Evolutionary conservation across 164 flowering plant species (phyloP), one percentile per base, ranked within the genome.

Genomic region (Sedum album): DNA sequence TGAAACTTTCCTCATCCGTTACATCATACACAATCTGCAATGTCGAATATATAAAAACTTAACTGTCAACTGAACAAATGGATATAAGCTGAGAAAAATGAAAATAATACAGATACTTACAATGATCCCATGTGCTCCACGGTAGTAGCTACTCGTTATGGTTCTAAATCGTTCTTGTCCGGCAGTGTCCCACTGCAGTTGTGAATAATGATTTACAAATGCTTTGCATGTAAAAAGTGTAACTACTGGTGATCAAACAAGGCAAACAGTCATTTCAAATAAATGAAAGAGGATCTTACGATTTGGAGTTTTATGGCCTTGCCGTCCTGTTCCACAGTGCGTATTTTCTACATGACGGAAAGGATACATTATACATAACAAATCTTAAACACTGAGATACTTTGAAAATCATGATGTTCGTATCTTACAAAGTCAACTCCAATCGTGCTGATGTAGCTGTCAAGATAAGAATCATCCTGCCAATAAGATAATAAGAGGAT

Each of bases 381-480:
- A 30, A 21, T 7, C n/a, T 0, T 28, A 60, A 26, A 26, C 4
- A 46, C 15, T 8, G 25, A 69, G 5, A 44, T 70, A 68, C 6
- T 17, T 35, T 28, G 53, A 1, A 4, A 8, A 20, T 11, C n/a
- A 15, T 21, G 18, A 63, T 51, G 46, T 60, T 14, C 17, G 57
- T 38, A 1, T 71, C 86, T 81, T 71, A 86, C 90, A 55, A 86
- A 86, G 80, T 86, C 90, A 23, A 86, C 90, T 38, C 90, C 90
- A 44, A 86, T 86, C 15, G 90, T 86, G 73, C 90, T 86, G 65
- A 86, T 84, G 81, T 86, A 86, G 77, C 91, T 86, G 67, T 86
- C 91, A 26, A 82, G 85, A 76, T 86, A 86, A 23, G 88, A 83
- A 80, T 86, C 91, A 82, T 86, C 91, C 91, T 86, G 76, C 35